Percentiles rank a stretch among this genome's conserved stretches.
These are phyloP conservation scores for Pestalotiopsis fici DNA, from an alignment of 2,329 filamentous ascomycete species.

Conservation along the genomic window DNA sequence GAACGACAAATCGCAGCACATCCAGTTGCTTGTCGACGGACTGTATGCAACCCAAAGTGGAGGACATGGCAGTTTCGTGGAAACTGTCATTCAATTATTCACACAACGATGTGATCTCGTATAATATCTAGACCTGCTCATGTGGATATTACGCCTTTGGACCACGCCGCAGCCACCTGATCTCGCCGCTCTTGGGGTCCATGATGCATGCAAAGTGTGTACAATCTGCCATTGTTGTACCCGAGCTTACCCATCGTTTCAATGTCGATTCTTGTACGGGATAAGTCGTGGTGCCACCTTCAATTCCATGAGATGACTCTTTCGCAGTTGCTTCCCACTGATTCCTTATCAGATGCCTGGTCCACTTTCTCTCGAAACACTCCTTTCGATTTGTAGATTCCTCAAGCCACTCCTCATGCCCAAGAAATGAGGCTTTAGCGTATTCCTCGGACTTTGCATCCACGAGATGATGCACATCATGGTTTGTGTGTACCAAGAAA, in stretches of 20 bases:
- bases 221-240: slow-evolving; percentile 56
- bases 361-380: slow-evolving; percentile 39
- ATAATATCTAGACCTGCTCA: no score
- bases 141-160: neutral
- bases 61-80: no score
- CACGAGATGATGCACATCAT: slow-evolving; percentile 35
- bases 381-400: slow-evolving; percentile 31
- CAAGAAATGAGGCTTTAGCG: slow-evolving; percentile 12
- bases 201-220: slow-evolving; percentile 61
- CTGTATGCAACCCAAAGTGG: no score
- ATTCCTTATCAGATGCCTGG: slow-evolving; percentile 22
- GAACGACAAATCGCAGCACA: no score
- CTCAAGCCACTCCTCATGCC: slow-evolving; percentile 25
- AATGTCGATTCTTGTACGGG: slow-evolving; percentile 33
- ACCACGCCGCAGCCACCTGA: slow-evolving; percentile 41
- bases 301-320: slow-evolving; percentile 1
- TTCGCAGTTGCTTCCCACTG: slow-evolving; percentile 10
- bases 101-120: no score
- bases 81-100: no score
- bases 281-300: slow-evolving; percentile 18
- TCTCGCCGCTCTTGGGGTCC: slow-evolving; percentile 49
- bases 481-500: slow-evolving; percentile 60
- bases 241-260: slow-evolving; percentile 47
- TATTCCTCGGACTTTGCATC: neutral
- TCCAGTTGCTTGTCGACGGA: no score